Percentiles rank a stretch among this genome's conserved stretches.
Evolutionary conservation across 441 rosid genomes (phyloP).

Genomic region (Populus hybrid): DNA sequence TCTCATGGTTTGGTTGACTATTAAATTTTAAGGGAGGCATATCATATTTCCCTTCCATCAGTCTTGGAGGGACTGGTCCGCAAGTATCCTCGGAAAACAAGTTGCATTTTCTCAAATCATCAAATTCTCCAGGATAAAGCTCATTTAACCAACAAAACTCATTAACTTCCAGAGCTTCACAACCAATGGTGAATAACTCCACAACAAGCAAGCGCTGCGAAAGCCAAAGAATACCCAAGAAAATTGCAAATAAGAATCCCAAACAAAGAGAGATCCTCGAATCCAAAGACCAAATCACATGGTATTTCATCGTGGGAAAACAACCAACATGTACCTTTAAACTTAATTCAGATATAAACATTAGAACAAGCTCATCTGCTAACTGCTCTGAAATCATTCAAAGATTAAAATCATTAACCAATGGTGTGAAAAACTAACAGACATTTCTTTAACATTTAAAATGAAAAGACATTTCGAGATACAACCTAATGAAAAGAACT

Average conservation of each 20-base stretch:
- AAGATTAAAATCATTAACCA: constrained; percentile 1
- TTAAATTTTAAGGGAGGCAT: constrained; percentile 27
- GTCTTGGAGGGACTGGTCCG: constrained; percentile 45
- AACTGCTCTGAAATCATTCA: constrained; percentile 52
- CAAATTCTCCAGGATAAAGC: constrained; percentile 75
- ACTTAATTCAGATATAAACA: constrained; percentile 64
- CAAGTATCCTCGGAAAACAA: constrained; percentile 41
- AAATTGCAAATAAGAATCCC: neutral
- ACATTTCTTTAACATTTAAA: neutral
- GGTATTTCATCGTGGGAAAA: neutral
- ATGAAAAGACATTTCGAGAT: neutral
- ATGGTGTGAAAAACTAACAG: neutral
- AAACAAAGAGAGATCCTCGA: neutral
- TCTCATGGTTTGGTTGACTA: constrained; percentile 46
- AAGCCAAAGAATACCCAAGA: constrained; percentile 13
- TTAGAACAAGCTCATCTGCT: constrained; percentile 71
- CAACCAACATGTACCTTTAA: constrained; percentile 51
- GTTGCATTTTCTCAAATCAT: constrained; percentile 52
- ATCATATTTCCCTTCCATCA: constrained; percentile 37
- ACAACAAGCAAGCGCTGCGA: constrained; percentile 57
- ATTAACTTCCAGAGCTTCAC: constrained; percentile 38
- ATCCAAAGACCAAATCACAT: neutral
- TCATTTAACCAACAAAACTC: constrained; percentile 53
- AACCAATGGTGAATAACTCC: constrained; percentile 48
- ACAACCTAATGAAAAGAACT: neutral